A percentile compares a stretch with the other conserved stretches of the same genome.
phyloP scores from a whole-genome alignment of 202 grass and related monocot species.

The Panicum hallii region DNA sequence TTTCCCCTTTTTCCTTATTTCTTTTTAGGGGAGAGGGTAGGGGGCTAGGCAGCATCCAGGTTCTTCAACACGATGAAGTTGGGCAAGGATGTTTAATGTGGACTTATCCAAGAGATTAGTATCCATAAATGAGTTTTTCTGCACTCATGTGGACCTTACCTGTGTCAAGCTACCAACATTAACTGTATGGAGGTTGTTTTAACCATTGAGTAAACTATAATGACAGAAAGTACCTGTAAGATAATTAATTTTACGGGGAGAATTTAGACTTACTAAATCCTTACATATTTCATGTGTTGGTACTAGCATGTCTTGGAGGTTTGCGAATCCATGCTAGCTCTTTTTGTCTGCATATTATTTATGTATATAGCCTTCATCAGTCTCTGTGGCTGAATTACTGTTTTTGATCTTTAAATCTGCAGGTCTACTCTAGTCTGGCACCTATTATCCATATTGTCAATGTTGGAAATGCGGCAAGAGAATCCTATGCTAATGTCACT shows the following conservation, averaged over 20 bases:
- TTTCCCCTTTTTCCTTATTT: background rate
- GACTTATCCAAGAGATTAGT: background rate
- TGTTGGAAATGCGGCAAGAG: slow-evolving; percentile 56
- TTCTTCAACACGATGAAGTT: background rate
- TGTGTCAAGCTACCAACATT: slow-evolving; percentile 4
- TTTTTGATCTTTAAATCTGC: slow-evolving; percentile 44
- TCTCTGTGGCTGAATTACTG: slow-evolving; percentile 25
- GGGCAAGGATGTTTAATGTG: background rate
- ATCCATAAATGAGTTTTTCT: background rate
- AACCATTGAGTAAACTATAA: background rate
- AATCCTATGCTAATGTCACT: slow-evolving; percentile 84
- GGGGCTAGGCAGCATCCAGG: background rate
- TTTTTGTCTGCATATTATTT: slow-evolving; percentile 36
- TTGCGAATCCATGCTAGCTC: slow-evolving; percentile 9
- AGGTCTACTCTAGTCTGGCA: slow-evolving; percentile 86
- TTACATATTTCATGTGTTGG: slow-evolving; percentile 22
- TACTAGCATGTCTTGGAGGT: slow-evolving; percentile 24
- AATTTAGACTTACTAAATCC: slow-evolving; percentile 11
- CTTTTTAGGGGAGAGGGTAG: background rate
- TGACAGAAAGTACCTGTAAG: background rate
- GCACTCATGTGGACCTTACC: background rate
- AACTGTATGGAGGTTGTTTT: slow-evolving; percentile 1
- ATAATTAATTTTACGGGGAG: background rate
- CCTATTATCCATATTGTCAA: slow-evolving; percentile 87
- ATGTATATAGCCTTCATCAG: background rate